A percentile compares a stretch with the other conserved stretches of the same genome.
phyloP scores from a whole-genome alignment of 2,329 filamentous ascomycete species.

The Lachnellula hyalina region DNA sequence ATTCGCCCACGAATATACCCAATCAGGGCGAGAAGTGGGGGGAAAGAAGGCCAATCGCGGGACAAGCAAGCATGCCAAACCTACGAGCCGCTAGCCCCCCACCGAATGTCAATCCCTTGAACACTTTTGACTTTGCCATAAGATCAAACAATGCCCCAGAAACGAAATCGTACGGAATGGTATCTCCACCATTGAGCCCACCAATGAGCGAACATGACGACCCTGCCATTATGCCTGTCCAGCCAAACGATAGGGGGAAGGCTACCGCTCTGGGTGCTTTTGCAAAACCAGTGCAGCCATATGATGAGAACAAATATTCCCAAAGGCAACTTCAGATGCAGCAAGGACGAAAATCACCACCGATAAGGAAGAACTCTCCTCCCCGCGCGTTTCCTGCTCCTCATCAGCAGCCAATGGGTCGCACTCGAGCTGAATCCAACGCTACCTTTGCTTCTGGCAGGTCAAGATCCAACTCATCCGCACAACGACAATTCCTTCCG shows the following conservation, averaged over 20 bases:
- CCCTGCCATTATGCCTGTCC: conserved; percentile 56
- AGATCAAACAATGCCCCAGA: conserved; percentile 30
- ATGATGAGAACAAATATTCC: conserved; percentile 80
- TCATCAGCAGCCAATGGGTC: conserved; percentile 31
- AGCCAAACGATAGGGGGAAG: conserved; percentile 74
- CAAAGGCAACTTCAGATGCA: conserved; percentile 79
- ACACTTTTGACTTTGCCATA: conserved; percentile 33
- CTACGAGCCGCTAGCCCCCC: conserved; percentile 51
- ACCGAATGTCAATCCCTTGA: conserved; percentile 33
- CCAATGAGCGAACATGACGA: conserved; percentile 70
- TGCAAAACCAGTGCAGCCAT: conserved; percentile 68
- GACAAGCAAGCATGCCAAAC: conserved; percentile 64
- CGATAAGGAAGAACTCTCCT: conserved; percentile 28
- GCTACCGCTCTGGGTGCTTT: conserved; percentile 69
- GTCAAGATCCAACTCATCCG: conserved; percentile 45
- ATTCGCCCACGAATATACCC: conserved; percentile 27
- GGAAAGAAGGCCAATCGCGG: conserved; percentile 43
- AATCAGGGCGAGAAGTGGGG: conserved; percentile 44
- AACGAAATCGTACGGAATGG: conserved; percentile 31
- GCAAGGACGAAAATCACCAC: conserved; percentile 62
- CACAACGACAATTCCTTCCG: conserved; percentile 32
- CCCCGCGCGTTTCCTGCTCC: conserved; percentile 22
- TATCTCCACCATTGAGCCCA: conserved; percentile 58
- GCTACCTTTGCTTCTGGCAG: conserved; percentile 36
- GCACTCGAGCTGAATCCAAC: conserved; percentile 42